phyloP scores from a whole-genome alignment of 352 stramenopile species.

The Elongisporangium anandrum region DNA sequence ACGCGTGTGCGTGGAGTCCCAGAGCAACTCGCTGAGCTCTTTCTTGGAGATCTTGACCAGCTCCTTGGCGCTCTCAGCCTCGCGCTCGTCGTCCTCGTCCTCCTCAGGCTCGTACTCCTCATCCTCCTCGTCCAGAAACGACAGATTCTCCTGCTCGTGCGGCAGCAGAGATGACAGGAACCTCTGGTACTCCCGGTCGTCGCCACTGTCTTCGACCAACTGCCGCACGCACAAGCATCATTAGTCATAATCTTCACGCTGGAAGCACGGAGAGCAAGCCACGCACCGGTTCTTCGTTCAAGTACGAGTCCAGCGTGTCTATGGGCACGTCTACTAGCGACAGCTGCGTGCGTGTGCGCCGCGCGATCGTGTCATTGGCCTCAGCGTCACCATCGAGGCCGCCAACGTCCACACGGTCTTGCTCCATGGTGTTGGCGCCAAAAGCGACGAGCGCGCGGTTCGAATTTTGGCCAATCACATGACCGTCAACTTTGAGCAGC shows the following conservation, averaged over 20 bases:
- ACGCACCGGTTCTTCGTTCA: constrained; percentile 14
- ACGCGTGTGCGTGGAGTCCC: constrained; percentile 72
- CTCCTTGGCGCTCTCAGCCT: constrained; percentile 19
- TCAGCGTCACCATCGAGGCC: constrained; percentile 3
- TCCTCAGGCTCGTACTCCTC: constrained; percentile 75
- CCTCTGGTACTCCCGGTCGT: constrained; percentile 76
- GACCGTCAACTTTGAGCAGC: not conserved
- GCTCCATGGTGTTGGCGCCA: not conserved
- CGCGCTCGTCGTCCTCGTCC: constrained; percentile 69
- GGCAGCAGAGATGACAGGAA: constrained; percentile 78
- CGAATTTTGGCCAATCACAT: not conserved
- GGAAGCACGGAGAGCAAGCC: constrained; percentile 1
- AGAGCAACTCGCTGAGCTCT: constrained; percentile 75
- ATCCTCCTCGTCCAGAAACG: constrained; percentile 83
- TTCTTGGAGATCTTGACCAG: constrained; percentile 63
- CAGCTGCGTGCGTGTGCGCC: constrained; percentile 67
- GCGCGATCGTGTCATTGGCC: constrained; percentile 47
- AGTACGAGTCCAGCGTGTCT: constrained; percentile 58
- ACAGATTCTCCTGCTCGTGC: constrained; percentile 65
- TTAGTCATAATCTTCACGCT: constrained; percentile 1
- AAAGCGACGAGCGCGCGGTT: not conserved
- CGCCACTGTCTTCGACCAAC: constrained; percentile 21
- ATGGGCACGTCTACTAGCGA: constrained; percentile 75
- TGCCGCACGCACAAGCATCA: constrained; percentile 11
- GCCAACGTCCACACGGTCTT: not conserved